Base-by-base conservation (phyloP, 768 basidiomycete genomes). In the Cubamyces sp. region DNA sequence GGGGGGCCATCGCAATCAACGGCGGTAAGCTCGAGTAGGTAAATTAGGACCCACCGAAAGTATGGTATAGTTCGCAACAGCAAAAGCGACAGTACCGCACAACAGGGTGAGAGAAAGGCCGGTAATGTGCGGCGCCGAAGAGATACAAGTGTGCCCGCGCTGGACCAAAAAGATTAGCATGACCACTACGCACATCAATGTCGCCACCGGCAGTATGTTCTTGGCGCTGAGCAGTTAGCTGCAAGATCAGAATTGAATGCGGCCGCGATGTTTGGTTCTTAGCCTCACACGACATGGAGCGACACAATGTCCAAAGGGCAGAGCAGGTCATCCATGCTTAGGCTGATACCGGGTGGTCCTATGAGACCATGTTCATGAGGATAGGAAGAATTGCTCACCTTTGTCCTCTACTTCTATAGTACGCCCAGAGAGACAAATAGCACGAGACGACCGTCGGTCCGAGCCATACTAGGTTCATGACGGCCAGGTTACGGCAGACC, bases 391-490 rank as follows among this genome's bases (percentile, higher is more conserved):
- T 14, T 11, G 11, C 30, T 12, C 16, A 46, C 56, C 23, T 57
- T 9, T 39, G 21, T 9, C 25, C 12, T n/a, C 30, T 15, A 14
- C 28, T 18, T 16, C 11, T 39, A 3, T 18, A 18, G 16, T 57
- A 49, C 7, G 48, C 16, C 57, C 48, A 50, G 3, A 57, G 18
- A 9, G 28, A 26, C 15, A 57, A 25, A 14, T 50, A 49, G 7
- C 47, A 50, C 5, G 39, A 37, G 15, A 41, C 2, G 2, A 25
- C 2, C 21, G 48, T 57, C 25, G 23, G 39, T 5, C 5, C 34
- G 16, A 50, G 39, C 57, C 57, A 57, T 8, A 57, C 9, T 15
- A 41, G 9, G 26, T 57, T 57, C 16, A 57, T 15, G 18, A 57
- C 15, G 0, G 39, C 57, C 3, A 50, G 23, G 19, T 14, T 7